Evolutionary conservation across 352 stramenopile species (phyloP), one percentile per base, ranked within the genome.

Genomic region (Albugo laibachii): DNA sequence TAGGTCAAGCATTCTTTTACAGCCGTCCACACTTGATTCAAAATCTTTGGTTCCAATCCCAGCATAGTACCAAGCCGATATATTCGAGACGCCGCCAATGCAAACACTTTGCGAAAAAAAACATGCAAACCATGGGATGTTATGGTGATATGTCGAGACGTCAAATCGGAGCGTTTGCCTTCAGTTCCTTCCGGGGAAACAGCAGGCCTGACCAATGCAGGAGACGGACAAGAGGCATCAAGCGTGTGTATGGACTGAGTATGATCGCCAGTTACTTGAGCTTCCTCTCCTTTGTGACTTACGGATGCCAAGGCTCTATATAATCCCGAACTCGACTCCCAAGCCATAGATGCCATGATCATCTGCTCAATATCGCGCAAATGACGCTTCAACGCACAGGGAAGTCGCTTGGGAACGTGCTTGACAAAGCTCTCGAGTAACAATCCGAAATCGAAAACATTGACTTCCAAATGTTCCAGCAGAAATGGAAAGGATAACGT

Each of bases 341-440:
- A 92, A 36, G 69, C 74, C 12, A 78, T 49, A 18, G 70, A 81
- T 47, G 89, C 75, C 18, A 92, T 45, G 46, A 92, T 83, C 31
- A 65, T 75, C 54, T 92, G 70, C 52, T 92, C 80, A 0, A 92
- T 54, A 49, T 92, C 72, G 8, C 75, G 63, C 75, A 92, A 85
- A 59, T 89, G 76, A 34, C 79, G 66, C 54, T 89, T 89, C 36
- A 92, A 64, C 6, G 64, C 66, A 13, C 57, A 63, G n/a, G 79
- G 79, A 11, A 92, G 54, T 13, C 62, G 65, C 38, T 43, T 24
- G 15, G 78, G 74, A 11, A 66, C 69, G 43, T 86, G 78, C 56
- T 86, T 86, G 27, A 89, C 76, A 40, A 92, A 89, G 49, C 73
- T 89, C 54, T 88, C 79, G 31, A 86, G 78, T 12, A 83, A 80